phyloP scores from a whole-genome alignment of 2,329 filamentous ascomycete species.

The Epichloe elymi region DNA sequence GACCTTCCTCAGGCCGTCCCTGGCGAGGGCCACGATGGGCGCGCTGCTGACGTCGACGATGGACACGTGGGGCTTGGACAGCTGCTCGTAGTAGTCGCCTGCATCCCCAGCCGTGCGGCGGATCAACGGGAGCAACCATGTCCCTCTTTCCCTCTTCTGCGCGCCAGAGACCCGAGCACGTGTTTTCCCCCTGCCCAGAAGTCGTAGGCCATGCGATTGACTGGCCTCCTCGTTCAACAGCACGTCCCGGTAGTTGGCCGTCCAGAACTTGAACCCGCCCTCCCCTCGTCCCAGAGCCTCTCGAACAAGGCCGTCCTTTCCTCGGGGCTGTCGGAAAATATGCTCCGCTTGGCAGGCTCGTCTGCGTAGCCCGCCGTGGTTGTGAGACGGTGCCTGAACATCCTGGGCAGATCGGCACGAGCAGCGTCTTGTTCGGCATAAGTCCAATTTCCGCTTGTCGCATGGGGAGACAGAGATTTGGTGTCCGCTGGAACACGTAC shows the following conservation, averaged over 20 bases:
- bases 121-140: background rate
- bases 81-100: conserved; percentile 36
- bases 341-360: conserved; percentile 20
- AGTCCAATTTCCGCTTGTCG: conserved; percentile 23
- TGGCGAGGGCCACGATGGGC: conserved; percentile 25
- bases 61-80: conserved; percentile 30
- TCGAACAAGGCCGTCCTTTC: conserved; percentile 34
- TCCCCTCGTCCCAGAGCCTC: conserved; percentile 33
- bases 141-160: no score
- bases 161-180: conserved; percentile 36
- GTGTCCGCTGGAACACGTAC: conserved; percentile 52
- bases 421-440: background rate
- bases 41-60: conserved; percentile 29
- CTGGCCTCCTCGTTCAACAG: conserved; percentile 34
- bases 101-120: conserved; percentile 40
- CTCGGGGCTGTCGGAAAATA: conserved; percentile 40
- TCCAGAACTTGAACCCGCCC: conserved; percentile 44
- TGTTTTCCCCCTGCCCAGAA: conserved; percentile 42
- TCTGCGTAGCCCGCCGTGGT: conserved; percentile 20
- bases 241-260: conserved; percentile 40
- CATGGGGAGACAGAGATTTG: conserved; percentile 53
- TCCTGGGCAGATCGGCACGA: conserved; percentile 26
- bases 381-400: conserved; percentile 39
- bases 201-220: conserved; percentile 38
- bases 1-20: conserved; percentile 27